phyloP scores from a whole-genome alignment of 2,329 filamentous ascomycete genomes.

The Xylariaceae sp. region DNA sequence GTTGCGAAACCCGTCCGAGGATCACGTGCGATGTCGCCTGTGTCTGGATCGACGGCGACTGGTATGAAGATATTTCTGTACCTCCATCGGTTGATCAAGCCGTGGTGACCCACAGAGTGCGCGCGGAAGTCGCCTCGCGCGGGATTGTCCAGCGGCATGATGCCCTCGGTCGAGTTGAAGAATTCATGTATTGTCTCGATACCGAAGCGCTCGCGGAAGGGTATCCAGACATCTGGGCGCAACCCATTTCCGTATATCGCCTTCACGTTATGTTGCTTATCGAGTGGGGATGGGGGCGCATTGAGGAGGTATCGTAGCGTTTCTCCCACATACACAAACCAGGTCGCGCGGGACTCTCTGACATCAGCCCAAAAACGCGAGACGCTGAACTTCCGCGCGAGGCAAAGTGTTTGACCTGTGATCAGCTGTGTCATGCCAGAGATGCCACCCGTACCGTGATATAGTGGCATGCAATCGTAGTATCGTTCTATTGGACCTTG shows the following conservation, averaged over 20 bases:
- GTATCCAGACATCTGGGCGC: conserved; percentile 65
- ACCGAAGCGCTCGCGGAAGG: conserved; percentile 62
- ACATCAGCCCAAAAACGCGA: conserved; percentile 71
- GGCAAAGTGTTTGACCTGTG: conserved; percentile 53
- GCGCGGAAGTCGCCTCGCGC: conserved; percentile 61
- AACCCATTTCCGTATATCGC: conserved; percentile 66
- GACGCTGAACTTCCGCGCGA: conserved; percentile 66
- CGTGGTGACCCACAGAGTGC: conserved; percentile 69
- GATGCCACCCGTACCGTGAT: conserved; percentile 72
- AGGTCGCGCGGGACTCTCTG: conserved; percentile 63
- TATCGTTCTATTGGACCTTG: conserved; percentile 52
- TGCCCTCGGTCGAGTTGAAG: conserved; percentile 74
- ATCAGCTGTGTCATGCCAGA: conserved; percentile 55
- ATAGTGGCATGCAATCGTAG: conserved; percentile 75
- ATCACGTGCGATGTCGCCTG: conserved; percentile 65
- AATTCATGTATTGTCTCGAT: conserved; percentile 67
- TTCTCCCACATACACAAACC: conserved; percentile 77
- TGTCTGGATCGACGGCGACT: conserved; percentile 66
- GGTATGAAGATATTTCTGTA: conserved; percentile 59
- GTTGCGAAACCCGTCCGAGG: conserved; percentile 65
- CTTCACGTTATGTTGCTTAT: conserved; percentile 56
- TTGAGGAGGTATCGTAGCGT: conserved; percentile 72
- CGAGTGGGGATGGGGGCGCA: conserved; percentile 60
- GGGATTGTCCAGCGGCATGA: conserved; percentile 60
- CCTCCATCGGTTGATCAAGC: conserved; percentile 53